Base-by-base conservation (phyloP, 2,329 filamentous ascomycete species). In the Fusarium annulatum region DNA sequence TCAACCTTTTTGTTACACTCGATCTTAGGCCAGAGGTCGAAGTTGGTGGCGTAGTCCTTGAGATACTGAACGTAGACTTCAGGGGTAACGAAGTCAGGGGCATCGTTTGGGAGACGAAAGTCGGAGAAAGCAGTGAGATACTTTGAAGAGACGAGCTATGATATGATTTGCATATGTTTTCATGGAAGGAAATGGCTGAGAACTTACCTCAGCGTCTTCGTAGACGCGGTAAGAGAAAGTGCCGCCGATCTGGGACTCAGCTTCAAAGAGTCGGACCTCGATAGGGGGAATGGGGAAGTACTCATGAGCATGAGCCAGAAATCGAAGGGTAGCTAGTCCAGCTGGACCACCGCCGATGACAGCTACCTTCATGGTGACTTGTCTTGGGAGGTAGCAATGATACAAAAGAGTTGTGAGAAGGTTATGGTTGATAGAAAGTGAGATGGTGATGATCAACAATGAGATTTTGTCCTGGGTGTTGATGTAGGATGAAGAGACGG, bases 71-170 rank as follows among this genome's bases (percentile, higher is more conserved):
- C 79, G 66, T 86, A 87, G 4, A 77, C 74, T 12, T 79, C 69
- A 1, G 83, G 81, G 5, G 81, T 81, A 12, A 86, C 71, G 64
- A 87, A 87, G 67, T 87, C 85, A 12, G 85, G 82, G 2, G 81
- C 81, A 15, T 85, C 80, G 3, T 78, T 56, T 4, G 83, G 78
- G 9, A 85, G 80, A 2, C 86, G 82, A 65, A 85, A 86, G 70
- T 88, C 86, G 2, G 86, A 88, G 69, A 88, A 88, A 23, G 83
- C 79, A 1, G 86, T 88, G 14, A 88, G 79, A 48, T 86, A 85
- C 68, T 86, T 86, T 7, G 85, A 87, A 3, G 84, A 86, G 3
- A 88, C 86, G 4, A 87, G 81, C 82, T 84, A 46, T 2, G 6
- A 49, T 7, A 26, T 4, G n/a, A 21, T 52, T 38, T 34, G 12